Percentiles rank a stretch among this genome's conserved stretches.
phyloP scores from a whole-genome alignment of 176 grass and related monocot genomes.

The Guadua angustifolia region DNA sequence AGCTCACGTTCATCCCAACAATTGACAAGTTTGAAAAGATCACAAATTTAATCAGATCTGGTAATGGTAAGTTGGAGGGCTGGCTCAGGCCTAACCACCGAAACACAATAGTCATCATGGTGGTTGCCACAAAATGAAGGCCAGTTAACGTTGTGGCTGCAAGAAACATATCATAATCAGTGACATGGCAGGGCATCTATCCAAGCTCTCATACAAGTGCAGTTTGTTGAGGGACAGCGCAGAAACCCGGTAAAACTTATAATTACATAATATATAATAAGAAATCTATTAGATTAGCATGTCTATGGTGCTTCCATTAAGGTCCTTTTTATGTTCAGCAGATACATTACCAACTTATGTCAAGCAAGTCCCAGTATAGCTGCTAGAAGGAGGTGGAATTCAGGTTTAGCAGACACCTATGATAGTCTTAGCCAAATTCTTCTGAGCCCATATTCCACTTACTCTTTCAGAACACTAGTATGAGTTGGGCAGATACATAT shows the following conservation, averaged over 20 bases:
- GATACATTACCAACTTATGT: too few relatives aligned
- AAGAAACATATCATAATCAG: conserved; percentile 35
- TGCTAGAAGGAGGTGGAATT: too few relatives aligned
- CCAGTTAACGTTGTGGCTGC: conserved; percentile 87
- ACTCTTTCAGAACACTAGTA: too few relatives aligned
- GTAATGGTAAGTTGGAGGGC: conserved; percentile 75
- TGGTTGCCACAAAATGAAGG: conserved; percentile 89
- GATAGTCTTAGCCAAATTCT: too few relatives aligned
- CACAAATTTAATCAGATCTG: too few relatives aligned
- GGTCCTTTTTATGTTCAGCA: too few relatives aligned
- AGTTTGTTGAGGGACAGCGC: conserved; percentile 9
- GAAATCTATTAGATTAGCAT: background rate
- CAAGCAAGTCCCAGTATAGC: too few relatives aligned
- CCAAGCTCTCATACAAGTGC: background rate
- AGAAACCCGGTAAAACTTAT: background rate
- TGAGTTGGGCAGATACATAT: too few relatives aligned
- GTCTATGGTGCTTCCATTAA: background rate
- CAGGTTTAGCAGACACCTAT: too few relatives aligned
- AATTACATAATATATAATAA: background rate
- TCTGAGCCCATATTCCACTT: too few relatives aligned
- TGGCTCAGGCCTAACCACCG: conserved; percentile 82
- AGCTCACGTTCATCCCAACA: too few relatives aligned
- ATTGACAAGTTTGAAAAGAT: too few relatives aligned
- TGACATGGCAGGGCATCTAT: conserved; percentile 14
- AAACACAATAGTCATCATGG: conserved; percentile 79